Evolutionary conservation across 495 filamentous ascomycete genomes (phyloP), one percentile per base, ranked within the genome.

Genomic region (Penicillium crystallinum): DNA sequence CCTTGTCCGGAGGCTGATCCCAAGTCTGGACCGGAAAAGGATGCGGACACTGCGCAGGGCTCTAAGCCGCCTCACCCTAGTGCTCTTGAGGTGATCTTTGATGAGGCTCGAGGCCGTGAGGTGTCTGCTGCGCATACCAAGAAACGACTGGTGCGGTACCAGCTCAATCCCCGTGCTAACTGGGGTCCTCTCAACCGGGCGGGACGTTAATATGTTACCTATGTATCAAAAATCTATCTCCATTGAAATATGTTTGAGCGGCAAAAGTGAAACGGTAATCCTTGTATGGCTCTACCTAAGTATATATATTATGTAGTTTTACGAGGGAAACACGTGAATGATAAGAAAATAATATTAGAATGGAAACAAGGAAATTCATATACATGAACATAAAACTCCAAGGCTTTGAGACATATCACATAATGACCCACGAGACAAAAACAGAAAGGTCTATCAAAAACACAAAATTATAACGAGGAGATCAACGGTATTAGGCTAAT

Each of bases 171-270:
- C 12, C 73, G 83, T 31, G 83, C 86, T 38, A 91, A 97, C 62
- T 98, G 93, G 93, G 93, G 93, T 0, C 93, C 93, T 0, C 84
- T 96, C 83, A 85, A 75, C 57, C 78, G 82, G 41, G 92, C 92
- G 34, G 62, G 66, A 1, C 47, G 58, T 3, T 38, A 22, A 46
- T 57, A 37, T 3, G 40, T 55, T 22, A n/a, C n/a, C n/a, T n/a
- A n/a, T n/a, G n/a, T n/a, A 19, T 38, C 27, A 46, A 31, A 21
- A 33, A 40, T 31, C 8, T 15, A 36, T 36, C 12, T 36, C n/a
- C 15, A 36, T 15, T 36, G 6, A 6, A 36, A 15, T 31, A 8
- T 27, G 3, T 27, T 7, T 27, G 23, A 27, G 23, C 23, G 7
- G 23, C 23, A 3, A 27, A 27, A 27, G 23, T 27, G 7, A 27